Evolutionary conservation across 805 yeast genomes (phyloP), one percentile per base, ranked within the genome.

Genomic region (Kluyveromyces starmeri): DNA sequence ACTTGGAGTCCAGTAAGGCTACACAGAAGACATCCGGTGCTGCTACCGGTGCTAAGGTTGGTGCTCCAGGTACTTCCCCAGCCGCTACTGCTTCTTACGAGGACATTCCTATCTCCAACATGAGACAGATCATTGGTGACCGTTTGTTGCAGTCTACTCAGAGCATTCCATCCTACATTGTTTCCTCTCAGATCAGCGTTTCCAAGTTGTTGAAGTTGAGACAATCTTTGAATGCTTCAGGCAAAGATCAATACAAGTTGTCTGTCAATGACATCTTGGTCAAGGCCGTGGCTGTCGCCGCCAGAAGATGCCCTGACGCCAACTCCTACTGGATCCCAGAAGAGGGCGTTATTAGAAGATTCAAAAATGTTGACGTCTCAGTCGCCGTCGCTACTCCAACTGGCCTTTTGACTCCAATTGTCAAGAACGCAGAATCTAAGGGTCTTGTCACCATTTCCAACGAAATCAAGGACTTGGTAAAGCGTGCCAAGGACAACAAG

Each of bases 301-400:
- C 83, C 39, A 70, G 70, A 62, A 77, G 89, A 65, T 95, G 88
- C 36, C 98, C 98, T 42, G 86, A 80, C 47, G 95, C 78, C 46
- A 92, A 92, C 71, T 75, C 96, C 16, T 83, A 88, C 59, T 92
- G 96, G 92, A 72, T 92, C 53, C 94, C 79, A 59, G 64, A 71
- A 25, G 81, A 92, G 67, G 85, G 86, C 46, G 80, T 89, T 53
- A 84, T 92, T 48, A 83, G 99, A 70, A 88, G 83, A 67, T 92
- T 76, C 74, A 68, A 71, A 54, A 80, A 75, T 52, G 97, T 89
- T 37, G 99, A 92, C 56, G 94, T 92, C 38, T 86, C 97, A 16
- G 96, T 89, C 41, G 99, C 99, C 26, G 99, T 92, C 44, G 92
- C 98, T 41, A 92, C 98, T 13, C 96, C 97, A 60, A 75, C 94